Evolutionary conservation across 1,284 basidiomycete species (phyloP).

Genomic region (Paramarasmius palmivorus): DNA sequence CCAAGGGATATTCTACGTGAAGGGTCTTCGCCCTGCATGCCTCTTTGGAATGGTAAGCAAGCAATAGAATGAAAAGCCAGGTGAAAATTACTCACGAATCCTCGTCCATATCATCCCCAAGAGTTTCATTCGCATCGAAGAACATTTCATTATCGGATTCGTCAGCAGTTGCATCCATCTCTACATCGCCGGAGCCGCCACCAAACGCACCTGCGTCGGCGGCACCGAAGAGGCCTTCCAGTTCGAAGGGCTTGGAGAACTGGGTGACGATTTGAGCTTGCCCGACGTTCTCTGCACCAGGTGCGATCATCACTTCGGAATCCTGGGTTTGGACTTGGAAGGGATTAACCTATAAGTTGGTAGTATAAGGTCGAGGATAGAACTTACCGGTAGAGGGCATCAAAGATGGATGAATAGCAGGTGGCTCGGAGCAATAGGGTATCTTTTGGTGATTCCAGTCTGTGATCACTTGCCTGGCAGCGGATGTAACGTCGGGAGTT

Average conservation of each 20-base stretch:
- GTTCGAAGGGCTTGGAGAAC: slow-evolving; percentile 71
- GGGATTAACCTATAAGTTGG: neutral
- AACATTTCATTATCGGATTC: slow-evolving; percentile 24
- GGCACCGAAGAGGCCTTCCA: slow-evolving; percentile 73
- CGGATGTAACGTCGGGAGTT: slow-evolving; percentile 83
- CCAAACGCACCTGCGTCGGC: slow-evolving; percentile 76
- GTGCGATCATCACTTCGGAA: slow-evolving; percentile 43
- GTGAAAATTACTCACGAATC: slow-evolving; percentile 41
- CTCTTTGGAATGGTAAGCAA: neutral
- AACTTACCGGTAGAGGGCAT: slow-evolving; percentile 55
- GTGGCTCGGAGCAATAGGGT: slow-evolving; percentile 83
- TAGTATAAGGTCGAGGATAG: neutral
- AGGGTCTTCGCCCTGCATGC: slow-evolving; percentile 20
- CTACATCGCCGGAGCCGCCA: slow-evolving; percentile 29
- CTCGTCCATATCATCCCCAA: slow-evolving; percentile 47
- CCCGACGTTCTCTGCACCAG: slow-evolving; percentile 74
- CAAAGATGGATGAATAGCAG: slow-evolving; percentile 73
- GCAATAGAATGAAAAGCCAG: neutral
- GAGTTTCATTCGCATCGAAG: slow-evolving; percentile 39
- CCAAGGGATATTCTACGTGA: slow-evolving; percentile 39
- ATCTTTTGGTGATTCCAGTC: slow-evolving; percentile 99
- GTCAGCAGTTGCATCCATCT: slow-evolving; percentile 34
- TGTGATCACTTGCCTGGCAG: slow-evolving; percentile 83
- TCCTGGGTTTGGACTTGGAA: slow-evolving; percentile 7
- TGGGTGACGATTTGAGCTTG: slow-evolving; percentile 68